A percentile compares a stretch with the other conserved stretches of the same genome.
Evolutionary conservation across 768 basidiomycete genomes (phyloP).

Genomic region (Tricholoma matsutake): DNA sequence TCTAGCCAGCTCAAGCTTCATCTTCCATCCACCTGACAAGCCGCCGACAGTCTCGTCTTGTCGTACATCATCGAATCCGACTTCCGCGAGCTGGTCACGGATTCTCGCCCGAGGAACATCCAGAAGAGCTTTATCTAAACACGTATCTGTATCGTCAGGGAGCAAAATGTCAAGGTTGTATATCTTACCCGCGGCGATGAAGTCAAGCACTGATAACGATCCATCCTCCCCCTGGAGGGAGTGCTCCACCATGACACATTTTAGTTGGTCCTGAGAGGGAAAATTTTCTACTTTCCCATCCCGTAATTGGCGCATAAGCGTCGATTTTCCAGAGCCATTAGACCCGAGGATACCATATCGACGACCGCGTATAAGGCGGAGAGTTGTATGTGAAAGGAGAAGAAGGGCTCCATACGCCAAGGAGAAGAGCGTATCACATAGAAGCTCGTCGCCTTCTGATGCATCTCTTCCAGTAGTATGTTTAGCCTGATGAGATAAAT

Average conservation of each 20-base stretch:
- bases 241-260: constrained; percentile 97
- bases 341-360: constrained; percentile 94
- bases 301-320: constrained; percentile 91
- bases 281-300: constrained; percentile 97
- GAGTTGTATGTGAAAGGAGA: constrained; percentile 88
- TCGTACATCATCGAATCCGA: constrained; percentile 86
- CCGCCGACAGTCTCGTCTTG: constrained; percentile 86
- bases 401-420: constrained; percentile 94
- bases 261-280: constrained; percentile 81
- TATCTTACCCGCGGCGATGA: constrained; percentile 75
- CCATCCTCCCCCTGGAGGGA: constrained; percentile 92
- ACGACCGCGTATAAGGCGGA: constrained; percentile 85
- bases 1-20: constrained; percentile 94
- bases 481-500: constrained; percentile 47
- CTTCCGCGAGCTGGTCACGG: constrained; percentile 73
- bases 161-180: constrained; percentile 5
- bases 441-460: constrained; percentile 75
- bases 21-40: constrained; percentile 98
- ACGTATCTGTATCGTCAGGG: background rate
- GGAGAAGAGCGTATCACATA: constrained; percentile 93
- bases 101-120: constrained; percentile 67
- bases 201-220: constrained; percentile 79
- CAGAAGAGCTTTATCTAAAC: constrained; percentile 64
- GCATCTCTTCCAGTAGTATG: constrained; percentile 39
- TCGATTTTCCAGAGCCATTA: constrained; percentile 97